Percentiles rank a stretch among this genome's conserved stretches.
Conservation (phyloP, 345 rosid genomes). For the Geranium brycei region DNA sequence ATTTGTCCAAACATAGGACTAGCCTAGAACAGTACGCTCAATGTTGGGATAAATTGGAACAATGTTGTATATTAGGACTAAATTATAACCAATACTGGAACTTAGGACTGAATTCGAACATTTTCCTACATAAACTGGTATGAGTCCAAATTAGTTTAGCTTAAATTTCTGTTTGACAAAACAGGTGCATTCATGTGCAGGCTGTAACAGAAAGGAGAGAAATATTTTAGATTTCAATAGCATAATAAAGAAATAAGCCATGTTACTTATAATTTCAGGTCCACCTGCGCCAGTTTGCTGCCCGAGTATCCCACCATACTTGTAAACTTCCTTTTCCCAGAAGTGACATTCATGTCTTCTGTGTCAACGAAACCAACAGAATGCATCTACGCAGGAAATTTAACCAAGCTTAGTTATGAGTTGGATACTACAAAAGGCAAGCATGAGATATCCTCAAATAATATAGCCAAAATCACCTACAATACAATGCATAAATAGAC, state of each 20-base stretch:
- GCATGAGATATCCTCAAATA: neutral
- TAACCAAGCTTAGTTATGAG: slow-evolving; percentile 1
- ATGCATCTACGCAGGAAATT: slow-evolving; percentile 55
- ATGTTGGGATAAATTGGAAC: no score
- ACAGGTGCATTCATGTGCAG: no score
- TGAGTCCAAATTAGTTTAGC: no score
- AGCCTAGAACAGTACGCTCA: no score
- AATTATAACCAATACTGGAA: no score
- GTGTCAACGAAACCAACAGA: slow-evolving; percentile 78
- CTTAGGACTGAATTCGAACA: no score
- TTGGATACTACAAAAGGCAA: neutral
- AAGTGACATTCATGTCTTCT: slow-evolving; percentile 72
- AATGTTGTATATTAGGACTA: no score
- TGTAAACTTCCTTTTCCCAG: slow-evolving; percentile 66
- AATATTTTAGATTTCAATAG: no score
- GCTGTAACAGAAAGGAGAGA: no score
- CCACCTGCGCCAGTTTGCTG: slow-evolving; percentile 93
- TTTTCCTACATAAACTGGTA: no score
- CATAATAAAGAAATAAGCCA: neutral
- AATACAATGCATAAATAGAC: neutral
- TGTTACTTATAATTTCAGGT: slow-evolving; percentile 1
- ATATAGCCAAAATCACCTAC: neutral
- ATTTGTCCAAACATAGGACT: no score
- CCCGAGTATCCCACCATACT: slow-evolving; percentile 57
- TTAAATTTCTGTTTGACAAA: no score